Evolutionary conservation across 1,284 basidiomycete genomes (phyloP).

Genomic region (Boletellus deceptivus): DNA sequence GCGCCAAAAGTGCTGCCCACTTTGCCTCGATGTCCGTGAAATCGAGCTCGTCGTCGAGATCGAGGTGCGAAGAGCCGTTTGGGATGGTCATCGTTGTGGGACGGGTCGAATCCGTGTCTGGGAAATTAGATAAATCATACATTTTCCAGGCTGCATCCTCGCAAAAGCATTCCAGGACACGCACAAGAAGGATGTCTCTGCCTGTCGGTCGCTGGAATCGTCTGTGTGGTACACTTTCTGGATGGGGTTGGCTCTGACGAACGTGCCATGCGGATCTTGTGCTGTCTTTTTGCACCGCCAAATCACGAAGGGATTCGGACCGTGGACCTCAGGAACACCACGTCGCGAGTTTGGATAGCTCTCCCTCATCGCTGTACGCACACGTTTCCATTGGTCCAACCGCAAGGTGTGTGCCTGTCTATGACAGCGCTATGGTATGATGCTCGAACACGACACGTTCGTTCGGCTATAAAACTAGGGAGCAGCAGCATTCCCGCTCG

Average conservation of each 20-base stretch:
- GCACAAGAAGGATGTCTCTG: too few species aligned
- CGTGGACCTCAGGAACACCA: too few species aligned
- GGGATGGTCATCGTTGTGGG: constrained; percentile 25
- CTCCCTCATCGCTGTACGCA: not conserved
- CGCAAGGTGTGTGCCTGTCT: constrained; percentile 1
- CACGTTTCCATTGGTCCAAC: not conserved
- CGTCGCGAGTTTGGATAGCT: constrained; percentile 11
- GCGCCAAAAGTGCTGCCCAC: constrained; percentile 43
- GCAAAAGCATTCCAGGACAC: too few species aligned
- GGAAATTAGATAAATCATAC: not conserved
- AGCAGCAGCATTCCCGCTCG: not conserved
- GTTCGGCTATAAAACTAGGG: constrained; percentile 24
- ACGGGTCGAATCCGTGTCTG: not conserved
- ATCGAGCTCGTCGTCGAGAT: constrained; percentile 75
- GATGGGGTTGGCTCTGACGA: not conserved
- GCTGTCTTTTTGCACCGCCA: not conserved
- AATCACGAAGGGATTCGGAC: too few species aligned
- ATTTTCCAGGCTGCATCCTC: too few species aligned
- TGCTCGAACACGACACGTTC: constrained; percentile 25
- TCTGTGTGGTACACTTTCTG: too few species aligned
- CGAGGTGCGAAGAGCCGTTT: constrained; percentile 32
- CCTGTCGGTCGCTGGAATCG: not conserved
- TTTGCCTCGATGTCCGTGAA: constrained; percentile 94
- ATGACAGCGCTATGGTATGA: constrained; percentile 2
- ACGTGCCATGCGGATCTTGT: not conserved